These are phyloP conservation scores for Melampsora americana DNA, from an alignment of 1,284 basidiomycete genomes.

Conservation along the genomic window DNA sequence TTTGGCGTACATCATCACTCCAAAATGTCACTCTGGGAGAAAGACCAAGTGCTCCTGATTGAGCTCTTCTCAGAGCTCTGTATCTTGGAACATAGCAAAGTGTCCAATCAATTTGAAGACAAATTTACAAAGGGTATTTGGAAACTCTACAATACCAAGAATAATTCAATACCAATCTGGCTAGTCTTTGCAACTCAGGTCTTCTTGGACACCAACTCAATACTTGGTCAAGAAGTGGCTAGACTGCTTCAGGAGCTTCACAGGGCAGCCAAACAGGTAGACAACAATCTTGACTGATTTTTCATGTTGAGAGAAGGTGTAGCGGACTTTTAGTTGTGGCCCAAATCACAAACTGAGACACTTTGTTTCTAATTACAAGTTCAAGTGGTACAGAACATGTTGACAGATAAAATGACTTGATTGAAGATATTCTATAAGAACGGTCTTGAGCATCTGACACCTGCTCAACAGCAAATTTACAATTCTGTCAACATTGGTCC, in stretches of 20 bases:
- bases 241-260: neutral
- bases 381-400: too few relatives aligned
- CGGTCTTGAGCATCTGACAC: too few relatives aligned
- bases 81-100: neutral
- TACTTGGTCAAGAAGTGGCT: neutral
- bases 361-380: too few relatives aligned
- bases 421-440: too few relatives aligned
- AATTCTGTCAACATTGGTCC: neutral
- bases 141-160: neutral
- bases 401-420: too few relatives aligned
- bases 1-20: neutral
- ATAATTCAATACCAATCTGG: neutral
- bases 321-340: too few relatives aligned
- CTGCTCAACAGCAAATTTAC: too few relatives aligned
- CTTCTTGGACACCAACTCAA: neutral
- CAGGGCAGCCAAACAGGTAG: neutral
- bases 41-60: neutral
- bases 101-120: neutral
- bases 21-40: neutral
- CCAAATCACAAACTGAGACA: too few relatives aligned
- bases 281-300: neutral
- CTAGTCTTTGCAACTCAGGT: slow-evolving; percentile 3
- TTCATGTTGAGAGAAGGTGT: neutral
- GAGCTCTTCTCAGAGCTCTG: neutral
- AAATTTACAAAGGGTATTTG: neutral